Evolutionary conservation across 2,329 filamentous ascomycete species (phyloP).

Genomic region (Thermothelomyces thermophilus): DNA sequence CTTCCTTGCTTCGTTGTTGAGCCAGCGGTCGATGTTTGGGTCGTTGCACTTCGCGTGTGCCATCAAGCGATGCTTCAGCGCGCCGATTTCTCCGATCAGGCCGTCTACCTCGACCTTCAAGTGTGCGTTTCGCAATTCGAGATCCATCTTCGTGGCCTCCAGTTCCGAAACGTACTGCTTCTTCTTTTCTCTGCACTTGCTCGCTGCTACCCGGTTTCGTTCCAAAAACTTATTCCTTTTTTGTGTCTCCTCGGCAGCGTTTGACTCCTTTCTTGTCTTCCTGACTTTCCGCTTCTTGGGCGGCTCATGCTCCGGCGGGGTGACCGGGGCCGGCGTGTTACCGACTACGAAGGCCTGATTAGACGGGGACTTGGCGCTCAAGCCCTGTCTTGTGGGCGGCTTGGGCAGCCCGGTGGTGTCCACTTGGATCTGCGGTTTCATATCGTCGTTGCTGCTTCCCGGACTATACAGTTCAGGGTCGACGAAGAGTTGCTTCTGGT

Average conservation of each 20-base stretch:
- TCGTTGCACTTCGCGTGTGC: slow-evolving; percentile 47
- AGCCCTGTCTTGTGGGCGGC: slow-evolving; percentile 18
- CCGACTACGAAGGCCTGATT: slow-evolving; percentile 18
- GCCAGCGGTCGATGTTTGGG: slow-evolving; percentile 46
- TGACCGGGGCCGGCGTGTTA: slow-evolving; percentile 20
- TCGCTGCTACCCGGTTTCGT: slow-evolving; percentile 65
- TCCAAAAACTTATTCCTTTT: slow-evolving; percentile 56
- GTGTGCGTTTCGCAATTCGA: slow-evolving; percentile 39
- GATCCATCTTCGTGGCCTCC: slow-evolving; percentile 38
- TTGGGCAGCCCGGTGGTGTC: slow-evolving; percentile 11
- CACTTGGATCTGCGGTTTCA: slow-evolving; percentile 16
- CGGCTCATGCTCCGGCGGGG: slow-evolving; percentile 20
- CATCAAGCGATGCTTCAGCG: slow-evolving; percentile 47
- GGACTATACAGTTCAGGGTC: slow-evolving; percentile 18
- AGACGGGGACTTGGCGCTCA: slow-evolving; percentile 21
- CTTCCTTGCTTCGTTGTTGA: slow-evolving; percentile 45
- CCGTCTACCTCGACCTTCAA: slow-evolving; percentile 39
- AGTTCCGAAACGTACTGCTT: slow-evolving; percentile 47
- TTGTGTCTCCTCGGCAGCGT: slow-evolving; percentile 29
- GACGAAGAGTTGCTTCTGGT: slow-evolving; percentile 18
- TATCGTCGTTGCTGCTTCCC: slow-evolving; percentile 16
- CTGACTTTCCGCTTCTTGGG: slow-evolving; percentile 27
- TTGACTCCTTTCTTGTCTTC: slow-evolving; percentile 20
- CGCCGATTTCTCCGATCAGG: slow-evolving; percentile 39
- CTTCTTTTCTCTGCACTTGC: slow-evolving; percentile 66